These are phyloP conservation scores for Prunella vulgaris DNA, from an alignment of 257 asterid genomes.

Conservation along the genomic window DNA sequence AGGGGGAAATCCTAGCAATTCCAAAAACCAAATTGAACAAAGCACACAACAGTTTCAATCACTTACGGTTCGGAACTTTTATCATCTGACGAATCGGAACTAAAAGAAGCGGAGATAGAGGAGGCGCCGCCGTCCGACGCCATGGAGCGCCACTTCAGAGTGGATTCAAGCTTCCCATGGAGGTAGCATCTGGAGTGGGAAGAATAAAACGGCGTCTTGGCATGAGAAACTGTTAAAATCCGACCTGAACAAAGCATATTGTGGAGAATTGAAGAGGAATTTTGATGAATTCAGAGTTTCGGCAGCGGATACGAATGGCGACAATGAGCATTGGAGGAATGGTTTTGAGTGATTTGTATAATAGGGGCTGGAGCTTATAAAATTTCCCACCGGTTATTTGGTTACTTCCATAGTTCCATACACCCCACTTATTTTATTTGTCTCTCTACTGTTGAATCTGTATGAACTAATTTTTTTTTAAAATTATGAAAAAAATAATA, in stretches of 20 bases:
- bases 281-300: not conserved
- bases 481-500: too few relatives aligned
- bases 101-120: conserved; percentile 43
- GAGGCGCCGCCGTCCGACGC: conserved; percentile 60
- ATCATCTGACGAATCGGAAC: conserved; percentile 43
- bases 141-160: conserved; percentile 46
- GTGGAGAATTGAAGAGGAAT: conserved; percentile 1
- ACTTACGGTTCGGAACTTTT: conserved; percentile 41
- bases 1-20: not conserved
- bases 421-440: not conserved
- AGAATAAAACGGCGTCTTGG: conserved; percentile 33
- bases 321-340: conserved; percentile 12
- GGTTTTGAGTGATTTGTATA: conserved; percentile 13
- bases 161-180: conserved; percentile 30
- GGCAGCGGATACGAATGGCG: conserved; percentile 2
- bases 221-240: conserved; percentile 44
- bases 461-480: too few relatives aligned
- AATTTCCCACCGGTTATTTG: conserved; percentile 14
- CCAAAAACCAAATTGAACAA: not conserved
- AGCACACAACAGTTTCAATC: not conserved
- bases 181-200: conserved; percentile 31
- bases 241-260: conserved; percentile 66
- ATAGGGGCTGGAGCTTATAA: not conserved
- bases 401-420: too few relatives aligned
- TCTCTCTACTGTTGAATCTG: too few relatives aligned